Conservation (phyloP, 805 yeast species). For the Candida hungchunana region DNA sequence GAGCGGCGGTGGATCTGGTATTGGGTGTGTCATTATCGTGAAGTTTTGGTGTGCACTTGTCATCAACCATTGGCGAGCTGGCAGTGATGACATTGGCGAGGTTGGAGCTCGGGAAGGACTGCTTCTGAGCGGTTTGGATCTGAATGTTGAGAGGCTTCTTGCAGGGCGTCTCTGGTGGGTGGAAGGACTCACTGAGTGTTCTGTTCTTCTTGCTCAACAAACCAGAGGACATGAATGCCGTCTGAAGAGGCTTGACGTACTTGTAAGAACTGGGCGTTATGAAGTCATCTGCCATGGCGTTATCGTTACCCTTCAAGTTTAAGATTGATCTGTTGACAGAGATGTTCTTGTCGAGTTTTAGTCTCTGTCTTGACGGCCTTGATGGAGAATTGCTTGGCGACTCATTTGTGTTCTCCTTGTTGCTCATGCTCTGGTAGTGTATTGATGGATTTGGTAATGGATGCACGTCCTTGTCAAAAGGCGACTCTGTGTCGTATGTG, state of each 20-base stretch:
- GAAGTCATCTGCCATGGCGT: slow-evolving; percentile 23
- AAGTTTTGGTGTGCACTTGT: slow-evolving; percentile 24
- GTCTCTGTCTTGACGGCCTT: slow-evolving; percentile 29
- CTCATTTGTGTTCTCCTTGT: slow-evolving; percentile 11
- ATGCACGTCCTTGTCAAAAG: slow-evolving; percentile 22
- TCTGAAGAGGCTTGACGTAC: slow-evolving; percentile 77
- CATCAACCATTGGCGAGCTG: slow-evolving; percentile 27
- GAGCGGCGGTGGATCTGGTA: slow-evolving; percentile 8
- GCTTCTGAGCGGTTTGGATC: slow-evolving; percentile 17
- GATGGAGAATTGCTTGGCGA: slow-evolving; percentile 31
- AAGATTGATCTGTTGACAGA: slow-evolving; percentile 9
- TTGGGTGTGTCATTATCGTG: slow-evolving; percentile 16
- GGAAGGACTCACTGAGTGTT: slow-evolving; percentile 32
- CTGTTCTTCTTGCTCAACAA: slow-evolving; percentile 56
- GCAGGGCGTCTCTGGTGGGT: slow-evolving; percentile 64
- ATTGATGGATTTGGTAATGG: slow-evolving; percentile 27
- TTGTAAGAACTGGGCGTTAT: slow-evolving; percentile 56
- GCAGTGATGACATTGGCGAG: slow-evolving; percentile 28
- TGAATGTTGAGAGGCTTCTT: slow-evolving; percentile 36
- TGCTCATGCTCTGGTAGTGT: slow-evolving; percentile 14
- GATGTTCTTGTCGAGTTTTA: slow-evolving; percentile 13
- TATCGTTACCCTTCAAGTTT: slow-evolving; percentile 8
- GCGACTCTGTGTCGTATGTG: slow-evolving; percentile 18
- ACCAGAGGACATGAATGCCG: slow-evolving; percentile 78
- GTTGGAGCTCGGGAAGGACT: slow-evolving; percentile 23